Conservation (phyloP, 306 rosid genomes). For the peach (Prunus persica) region DNA sequence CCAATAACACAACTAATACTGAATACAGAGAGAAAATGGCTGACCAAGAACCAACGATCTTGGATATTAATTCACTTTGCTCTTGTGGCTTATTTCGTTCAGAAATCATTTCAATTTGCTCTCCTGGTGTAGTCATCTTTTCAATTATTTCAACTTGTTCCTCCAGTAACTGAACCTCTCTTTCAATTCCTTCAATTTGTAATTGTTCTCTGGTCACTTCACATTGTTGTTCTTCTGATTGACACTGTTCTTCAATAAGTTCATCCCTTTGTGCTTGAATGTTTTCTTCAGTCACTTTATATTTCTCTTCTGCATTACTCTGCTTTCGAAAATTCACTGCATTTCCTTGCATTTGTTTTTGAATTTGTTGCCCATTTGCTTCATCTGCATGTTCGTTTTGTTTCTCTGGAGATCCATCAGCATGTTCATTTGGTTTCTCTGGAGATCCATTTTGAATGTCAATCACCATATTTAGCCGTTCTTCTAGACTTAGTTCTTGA, state of each 20-base stretch:
- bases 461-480: too few relatives aligned
- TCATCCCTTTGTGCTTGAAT: neutral
- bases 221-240: constrained; percentile 1
- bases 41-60: constrained; percentile 10
- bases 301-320: neutral
- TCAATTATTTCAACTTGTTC: constrained; percentile 13
- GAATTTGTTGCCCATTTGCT: neutral
- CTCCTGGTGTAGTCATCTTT: neutral
- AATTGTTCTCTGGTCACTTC: constrained; percentile 8
- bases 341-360: neutral
- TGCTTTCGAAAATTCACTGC: neutral
- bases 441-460: neutral
- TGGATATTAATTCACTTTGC: neutral
- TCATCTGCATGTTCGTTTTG: neutral
- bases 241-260: constrained; percentile 17
- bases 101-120: neutral
- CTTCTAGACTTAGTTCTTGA: neutral
- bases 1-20: neutral
- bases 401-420: neutral
- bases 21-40: neutral
- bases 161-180: constrained; percentile 4
- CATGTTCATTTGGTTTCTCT: neutral
- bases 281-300: constrained; percentile 16
- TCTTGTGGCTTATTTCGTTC: constrained; percentile 1
- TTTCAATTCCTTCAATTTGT: neutral